Percentiles rank a stretch among this genome's conserved stretches.
Conservation (phyloP, 148 eudicot genomes). For the Rheum nobile region DNA sequence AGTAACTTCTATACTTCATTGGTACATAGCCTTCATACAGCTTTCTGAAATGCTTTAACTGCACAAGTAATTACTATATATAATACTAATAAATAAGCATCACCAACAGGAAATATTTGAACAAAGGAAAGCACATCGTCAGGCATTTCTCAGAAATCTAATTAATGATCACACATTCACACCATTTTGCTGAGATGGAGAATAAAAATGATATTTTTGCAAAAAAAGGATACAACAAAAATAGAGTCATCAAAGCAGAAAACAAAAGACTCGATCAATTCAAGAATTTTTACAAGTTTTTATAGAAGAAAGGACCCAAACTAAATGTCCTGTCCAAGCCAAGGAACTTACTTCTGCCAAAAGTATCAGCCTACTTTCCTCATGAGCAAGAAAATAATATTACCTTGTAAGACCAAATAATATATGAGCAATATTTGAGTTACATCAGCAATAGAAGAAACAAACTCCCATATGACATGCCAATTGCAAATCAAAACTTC, state of each 20-base stretch:
- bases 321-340: no score
- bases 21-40: slow-evolving; percentile 69
- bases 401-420: neutral
- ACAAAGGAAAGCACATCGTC: neutral
- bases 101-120: neutral
- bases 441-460: neutral
- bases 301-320: neutral
- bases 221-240: neutral
- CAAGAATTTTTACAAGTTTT: neutral
- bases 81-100: neutral
- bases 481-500: slow-evolving; percentile 1
- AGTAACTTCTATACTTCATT: slow-evolving; percentile 60
- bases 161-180: neutral
- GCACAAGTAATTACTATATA: slow-evolving; percentile 3
- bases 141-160: neutral
- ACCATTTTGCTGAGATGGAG: neutral
- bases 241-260: neutral
- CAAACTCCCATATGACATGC: neutral
- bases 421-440: neutral
- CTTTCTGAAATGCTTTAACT: slow-evolving; percentile 54
- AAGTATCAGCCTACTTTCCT: neutral
- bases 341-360: no score
- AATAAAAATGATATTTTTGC: neutral
- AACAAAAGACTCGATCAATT: neutral
- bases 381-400: neutral